These are phyloP conservation scores for Aspergillus thermomutatus DNA, from an alignment of 2,329 filamentous ascomycete species.

Conservation along the genomic window DNA sequence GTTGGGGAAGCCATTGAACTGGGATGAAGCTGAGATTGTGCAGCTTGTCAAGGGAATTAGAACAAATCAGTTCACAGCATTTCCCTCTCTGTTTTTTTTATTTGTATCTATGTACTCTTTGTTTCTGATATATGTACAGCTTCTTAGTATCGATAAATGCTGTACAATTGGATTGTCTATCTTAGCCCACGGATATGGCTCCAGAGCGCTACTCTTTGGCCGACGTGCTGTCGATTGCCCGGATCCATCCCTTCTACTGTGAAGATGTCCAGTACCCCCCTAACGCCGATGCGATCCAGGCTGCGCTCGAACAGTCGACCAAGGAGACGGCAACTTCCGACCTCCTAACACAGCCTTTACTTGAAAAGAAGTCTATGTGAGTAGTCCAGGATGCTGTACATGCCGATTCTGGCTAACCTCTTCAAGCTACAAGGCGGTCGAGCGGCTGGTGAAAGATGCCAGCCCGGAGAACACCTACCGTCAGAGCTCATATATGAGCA, in stretches of 20 bases:
- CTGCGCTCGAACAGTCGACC: not conserved
- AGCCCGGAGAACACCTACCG: conserved; percentile 37
- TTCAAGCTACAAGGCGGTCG: conserved; percentile 34
- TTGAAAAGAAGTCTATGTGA: conserved; percentile 5
- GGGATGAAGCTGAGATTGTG: no score
- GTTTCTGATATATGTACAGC: no score
- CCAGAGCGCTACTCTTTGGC: conserved; percentile 10
- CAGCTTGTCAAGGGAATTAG: no score
- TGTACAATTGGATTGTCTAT: no score
- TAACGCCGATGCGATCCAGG: conserved; percentile 3
- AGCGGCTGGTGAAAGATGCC: conserved; percentile 36
- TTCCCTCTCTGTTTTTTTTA: no score
- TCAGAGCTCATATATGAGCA: conserved; percentile 36
- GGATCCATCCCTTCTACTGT: conserved; percentile 39
- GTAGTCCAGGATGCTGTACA: not conserved
- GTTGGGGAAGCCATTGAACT: no score
- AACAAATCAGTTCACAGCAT: no score
- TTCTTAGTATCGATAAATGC: no score
- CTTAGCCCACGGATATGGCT: no score
- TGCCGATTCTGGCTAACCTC: not conserved
- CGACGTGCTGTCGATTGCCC: conserved; percentile 34
- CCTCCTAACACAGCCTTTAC: no score
- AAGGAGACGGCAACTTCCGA: no score
- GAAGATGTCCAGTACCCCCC: conserved; percentile 31
- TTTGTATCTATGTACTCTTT: no score